Evolutionary conservation across 2,329 filamentous ascomycete species (phyloP), one percentile per base, ranked within the genome.

Genomic region (Colletotrichum cuscutae): DNA sequence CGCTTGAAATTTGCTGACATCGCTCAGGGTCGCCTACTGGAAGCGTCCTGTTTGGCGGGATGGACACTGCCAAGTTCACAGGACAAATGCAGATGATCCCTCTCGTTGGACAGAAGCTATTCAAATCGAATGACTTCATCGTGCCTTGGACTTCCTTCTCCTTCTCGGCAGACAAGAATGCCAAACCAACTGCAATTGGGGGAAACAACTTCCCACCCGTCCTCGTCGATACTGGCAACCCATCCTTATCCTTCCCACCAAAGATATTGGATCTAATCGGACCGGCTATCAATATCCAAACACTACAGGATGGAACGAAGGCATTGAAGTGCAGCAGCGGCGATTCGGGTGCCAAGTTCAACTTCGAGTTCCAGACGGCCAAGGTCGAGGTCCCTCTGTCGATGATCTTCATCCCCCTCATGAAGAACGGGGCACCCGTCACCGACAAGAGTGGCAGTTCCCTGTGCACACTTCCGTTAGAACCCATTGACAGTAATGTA

Each of bases 351-450:
- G 61, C 61, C 13, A 49, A 52, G 24, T 64, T 64, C 61, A 32
- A 19, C 9, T 64, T 54, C 13, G 61, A 53, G 15, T 64, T 64
- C 49, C 37, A 30, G 7, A 24, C 61, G 9, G 61, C 61, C 15
- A 52, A 22, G 28, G 52, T 64, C 42, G 61, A 64, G 26, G 13
- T 64, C 13, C 61, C 61, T 30, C 26, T 54, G 8, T 30, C 46
- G 12, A 64, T 64, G 61, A 49, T 64, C 28, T 26, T 64, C 61
- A 64, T 54, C 28, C 61, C 61, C 1, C 28, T 64, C 15, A n/a
- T 30, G 54, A 57, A 19, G 8, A 30, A 57, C 15, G 26, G 28
- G 4, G 54, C 28, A 11, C 15, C 26, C 8, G 22, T 26, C 4
- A 52, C 61, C 32, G 52, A 65, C 15, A 37, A 24, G 12, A 15